Evolutionary conservation across 768 basidiomycete species (phyloP), one percentile per base, ranked within the genome.

Genomic region (Lenzites betulinus): DNA sequence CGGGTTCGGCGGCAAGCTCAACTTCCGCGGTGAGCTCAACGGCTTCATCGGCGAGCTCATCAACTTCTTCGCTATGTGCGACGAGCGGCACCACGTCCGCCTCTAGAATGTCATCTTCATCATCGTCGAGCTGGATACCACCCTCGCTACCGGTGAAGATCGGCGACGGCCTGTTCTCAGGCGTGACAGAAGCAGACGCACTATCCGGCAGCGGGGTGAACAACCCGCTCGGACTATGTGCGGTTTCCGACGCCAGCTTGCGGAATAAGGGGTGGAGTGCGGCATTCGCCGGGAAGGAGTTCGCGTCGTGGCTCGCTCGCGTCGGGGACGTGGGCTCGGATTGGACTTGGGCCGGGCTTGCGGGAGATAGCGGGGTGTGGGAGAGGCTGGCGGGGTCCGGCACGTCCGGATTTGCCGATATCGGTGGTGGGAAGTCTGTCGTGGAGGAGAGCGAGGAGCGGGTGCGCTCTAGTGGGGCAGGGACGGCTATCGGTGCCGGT

Each of bases 151-250:
- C 48, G 8, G 28, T 18, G 7, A 12, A 25, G 1, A 13, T 25
- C 1, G 22, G 35, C 7, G 56, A 30, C 23, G 8, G 2, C 41
- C 30, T 28, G 12, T 39, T 33, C 23, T 67, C 57, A 6, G 67
- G 61, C 22, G 75, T 74, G 23, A 76, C 74, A 18, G 73, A 74
- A 53, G 76, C 75, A 11, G 76, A 67, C 35, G 74, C 74, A 8
- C 74, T 77, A 50, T 76, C 73, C 4, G 77, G 69, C 26, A 64
- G 54, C 33, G 79, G 77, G 0, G 77, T 78, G 66, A 79, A 79
- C 62, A 79, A 68, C 16, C 77, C 73, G 51, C 74, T 75, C 12
- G 61, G 50, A 26, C 59, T 68, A 8, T 52, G 46, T 6, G 55
- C 28, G 2, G 28, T n/a, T 13, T 39, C 7, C 26, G 56, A 20